phyloP scores from a whole-genome alignment of 2,329 filamentous ascomycete species.

The Diaporthe sp. region DNA sequence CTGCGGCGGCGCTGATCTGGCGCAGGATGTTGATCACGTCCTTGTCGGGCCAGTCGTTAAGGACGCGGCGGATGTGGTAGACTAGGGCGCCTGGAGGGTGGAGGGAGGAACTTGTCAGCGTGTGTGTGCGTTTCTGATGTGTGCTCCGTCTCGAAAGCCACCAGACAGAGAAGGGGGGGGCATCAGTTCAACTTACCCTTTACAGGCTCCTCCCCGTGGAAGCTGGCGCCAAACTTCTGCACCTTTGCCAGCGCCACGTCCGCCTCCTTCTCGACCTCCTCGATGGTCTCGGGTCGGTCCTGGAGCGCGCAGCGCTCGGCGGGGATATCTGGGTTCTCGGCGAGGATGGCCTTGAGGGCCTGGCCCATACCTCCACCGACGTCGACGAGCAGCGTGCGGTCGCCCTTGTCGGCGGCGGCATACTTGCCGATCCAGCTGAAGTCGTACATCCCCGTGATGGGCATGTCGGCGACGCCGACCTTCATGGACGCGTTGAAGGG shows the following conservation, averaged over 20 bases:
- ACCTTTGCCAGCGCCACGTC: constrained; percentile 33
- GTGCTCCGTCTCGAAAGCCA: neutral
- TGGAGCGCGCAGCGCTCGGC: constrained; percentile 39
- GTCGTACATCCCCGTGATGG: constrained; percentile 38
- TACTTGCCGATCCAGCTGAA: constrained; percentile 38
- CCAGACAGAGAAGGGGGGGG: neutral
- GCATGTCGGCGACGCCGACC: constrained; percentile 39
- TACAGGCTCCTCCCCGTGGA: constrained; percentile 41
- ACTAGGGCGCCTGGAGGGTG: constrained; percentile 38
- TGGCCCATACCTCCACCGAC: constrained; percentile 40
- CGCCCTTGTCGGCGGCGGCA: constrained; percentile 17
- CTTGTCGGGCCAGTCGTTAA: constrained; percentile 44
- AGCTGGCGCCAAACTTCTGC: constrained; percentile 43
- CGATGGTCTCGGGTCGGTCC: constrained; percentile 37
- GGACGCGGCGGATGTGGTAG: constrained; percentile 42
- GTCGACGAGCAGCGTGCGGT: constrained; percentile 36
- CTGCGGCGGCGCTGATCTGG: constrained; percentile 38
- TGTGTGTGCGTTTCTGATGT: neutral
- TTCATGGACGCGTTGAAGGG: constrained; percentile 39
- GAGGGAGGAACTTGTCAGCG: neutral
- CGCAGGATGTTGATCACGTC: constrained; percentile 37
- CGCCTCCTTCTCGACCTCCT: constrained; percentile 24
- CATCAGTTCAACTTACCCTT: constrained; percentile 37
- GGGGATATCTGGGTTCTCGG: constrained; percentile 37
- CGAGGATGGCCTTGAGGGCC: constrained; percentile 34